These are phyloP conservation scores for Corylus americana DNA, from an alignment of 306 rosid species.

Conservation along the genomic window DNA sequence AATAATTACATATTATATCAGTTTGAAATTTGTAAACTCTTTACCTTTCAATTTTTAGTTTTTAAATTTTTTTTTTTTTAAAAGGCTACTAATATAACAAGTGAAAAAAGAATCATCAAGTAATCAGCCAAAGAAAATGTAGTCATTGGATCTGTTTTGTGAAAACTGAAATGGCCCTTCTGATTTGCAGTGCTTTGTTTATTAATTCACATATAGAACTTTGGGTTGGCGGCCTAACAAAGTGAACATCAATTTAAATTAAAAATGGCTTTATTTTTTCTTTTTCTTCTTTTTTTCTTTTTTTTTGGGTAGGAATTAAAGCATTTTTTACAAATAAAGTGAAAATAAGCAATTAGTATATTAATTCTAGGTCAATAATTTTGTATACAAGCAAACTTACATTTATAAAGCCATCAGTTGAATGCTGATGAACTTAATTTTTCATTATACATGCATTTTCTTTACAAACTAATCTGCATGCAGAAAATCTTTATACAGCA, in stretches of 20 bases:
- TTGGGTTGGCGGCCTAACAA: slow-evolving; percentile 42
- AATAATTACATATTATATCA: too few species aligned
- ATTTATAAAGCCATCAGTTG: background rate
- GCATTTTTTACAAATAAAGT: background rate
- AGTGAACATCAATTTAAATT: background rate
- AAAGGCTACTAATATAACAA: background rate
- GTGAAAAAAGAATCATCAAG: too few species aligned
- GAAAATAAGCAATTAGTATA: slow-evolving; percentile 7
- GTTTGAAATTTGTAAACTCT: too few species aligned
- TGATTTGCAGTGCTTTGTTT: background rate
- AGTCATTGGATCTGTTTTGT: background rate
- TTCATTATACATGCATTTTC: slow-evolving; percentile 20
- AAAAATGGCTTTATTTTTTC: background rate
- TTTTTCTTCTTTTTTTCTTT: too few species aligned
- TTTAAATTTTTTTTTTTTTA: too few species aligned
- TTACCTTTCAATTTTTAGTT: background rate
- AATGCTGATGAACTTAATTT: background rate
- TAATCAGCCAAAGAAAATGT: background rate
- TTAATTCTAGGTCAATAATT: slow-evolving; percentile 10
- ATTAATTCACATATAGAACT: slow-evolving; percentile 11
- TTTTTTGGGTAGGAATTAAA: too few species aligned
- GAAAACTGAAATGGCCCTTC: background rate
- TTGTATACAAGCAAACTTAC: slow-evolving; percentile 23
- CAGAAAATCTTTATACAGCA: slow-evolving; percentile 29
- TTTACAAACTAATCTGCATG: background rate